A percentile compares a stretch with the other conserved stretches of the same genome.
phyloP scores from a whole-genome alignment of 805 yeast genomes.

The Lipomyces japonicus region DNA sequence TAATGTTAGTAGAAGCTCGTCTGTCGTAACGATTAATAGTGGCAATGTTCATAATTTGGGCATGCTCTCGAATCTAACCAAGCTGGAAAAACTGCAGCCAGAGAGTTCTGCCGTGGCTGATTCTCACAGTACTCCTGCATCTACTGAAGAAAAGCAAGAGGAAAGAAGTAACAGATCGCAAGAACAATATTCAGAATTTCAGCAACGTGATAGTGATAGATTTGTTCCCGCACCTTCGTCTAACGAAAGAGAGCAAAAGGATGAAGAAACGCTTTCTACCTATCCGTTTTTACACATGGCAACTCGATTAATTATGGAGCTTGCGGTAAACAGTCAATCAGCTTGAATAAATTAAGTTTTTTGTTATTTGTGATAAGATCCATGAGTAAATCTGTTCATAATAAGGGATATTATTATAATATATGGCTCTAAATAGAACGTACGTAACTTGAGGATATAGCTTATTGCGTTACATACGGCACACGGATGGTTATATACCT shows the following conservation, averaged over 20 bases:
- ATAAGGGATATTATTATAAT: too few relatives aligned
- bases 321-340: constrained; percentile 87
- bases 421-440: too few relatives aligned
- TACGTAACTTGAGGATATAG: too few relatives aligned
- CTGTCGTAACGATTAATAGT: constrained; percentile 21
- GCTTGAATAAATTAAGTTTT: constrained; percentile 24
- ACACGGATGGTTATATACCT: too few relatives aligned
- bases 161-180: neutral
- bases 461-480: too few relatives aligned
- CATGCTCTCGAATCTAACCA: constrained; percentile 23
- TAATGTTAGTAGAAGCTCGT: constrained; percentile 17
- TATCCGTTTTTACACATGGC: constrained; percentile 93
- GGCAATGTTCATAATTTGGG: constrained; percentile 19
- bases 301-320: constrained; percentile 88
- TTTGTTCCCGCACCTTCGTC: neutral
- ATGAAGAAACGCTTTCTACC: constrained; percentile 86
- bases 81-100: constrained; percentile 37
- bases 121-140: neutral
- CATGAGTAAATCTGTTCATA: too few relatives aligned
- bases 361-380: too few relatives aligned
- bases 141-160: neutral
- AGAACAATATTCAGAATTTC: neutral
- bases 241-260: constrained; percentile 49
- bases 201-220: neutral
- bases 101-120: neutral